These are phyloP conservation scores for Aspergillus sclerotioniger DNA, from an alignment of 495 filamentous ascomycete genomes.

Conservation along the genomic window DNA sequence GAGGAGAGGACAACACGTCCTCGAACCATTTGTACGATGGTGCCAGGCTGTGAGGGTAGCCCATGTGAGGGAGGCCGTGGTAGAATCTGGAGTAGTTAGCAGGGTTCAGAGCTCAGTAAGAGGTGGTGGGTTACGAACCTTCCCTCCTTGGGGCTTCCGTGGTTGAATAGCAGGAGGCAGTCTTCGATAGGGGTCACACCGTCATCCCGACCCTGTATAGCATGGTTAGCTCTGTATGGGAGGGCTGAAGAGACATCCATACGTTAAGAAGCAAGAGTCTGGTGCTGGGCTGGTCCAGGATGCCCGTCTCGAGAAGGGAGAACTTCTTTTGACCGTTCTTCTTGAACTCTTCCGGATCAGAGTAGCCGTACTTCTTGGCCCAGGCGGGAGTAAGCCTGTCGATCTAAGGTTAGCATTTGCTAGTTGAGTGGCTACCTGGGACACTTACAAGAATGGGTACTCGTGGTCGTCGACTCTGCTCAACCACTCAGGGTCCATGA, in stretches of 20 bases:
- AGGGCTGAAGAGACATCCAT: conserved; percentile 19
- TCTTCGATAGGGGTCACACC: conserved; percentile 79
- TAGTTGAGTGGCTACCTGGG: not conserved
- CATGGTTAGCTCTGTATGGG: conserved; percentile 16
- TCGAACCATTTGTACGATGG: conserved; percentile 40
- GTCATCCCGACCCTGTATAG: conserved; percentile 58
- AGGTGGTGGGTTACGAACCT: conserved; percentile 30
- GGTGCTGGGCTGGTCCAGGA: conserved; percentile 60
- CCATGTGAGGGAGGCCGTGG: conserved; percentile 60
- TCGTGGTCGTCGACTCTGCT: conserved; percentile 67
- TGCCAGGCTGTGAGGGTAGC: conserved; percentile 51
- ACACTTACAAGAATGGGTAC: conserved; percentile 68
- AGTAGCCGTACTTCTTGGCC: conserved; percentile 70
- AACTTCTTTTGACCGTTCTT: conserved; percentile 64
- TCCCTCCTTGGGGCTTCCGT: conserved; percentile 72
- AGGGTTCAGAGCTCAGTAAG: too few species aligned
- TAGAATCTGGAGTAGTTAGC: conserved; percentile 40
- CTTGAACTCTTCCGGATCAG: conserved; percentile 57
- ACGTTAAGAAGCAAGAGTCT: conserved; percentile 69
- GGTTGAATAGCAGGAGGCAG: conserved; percentile 63
- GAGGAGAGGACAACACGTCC: conserved; percentile 26
- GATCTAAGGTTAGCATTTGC: not conserved
- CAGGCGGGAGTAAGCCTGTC: conserved; percentile 59
- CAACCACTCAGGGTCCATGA: conserved; percentile 66
- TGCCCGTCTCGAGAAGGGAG: conserved; percentile 68